These are phyloP conservation scores for Termitomyces sp. DNA, from an alignment of 768 basidiomycete genomes.

Conservation along the genomic window DNA sequence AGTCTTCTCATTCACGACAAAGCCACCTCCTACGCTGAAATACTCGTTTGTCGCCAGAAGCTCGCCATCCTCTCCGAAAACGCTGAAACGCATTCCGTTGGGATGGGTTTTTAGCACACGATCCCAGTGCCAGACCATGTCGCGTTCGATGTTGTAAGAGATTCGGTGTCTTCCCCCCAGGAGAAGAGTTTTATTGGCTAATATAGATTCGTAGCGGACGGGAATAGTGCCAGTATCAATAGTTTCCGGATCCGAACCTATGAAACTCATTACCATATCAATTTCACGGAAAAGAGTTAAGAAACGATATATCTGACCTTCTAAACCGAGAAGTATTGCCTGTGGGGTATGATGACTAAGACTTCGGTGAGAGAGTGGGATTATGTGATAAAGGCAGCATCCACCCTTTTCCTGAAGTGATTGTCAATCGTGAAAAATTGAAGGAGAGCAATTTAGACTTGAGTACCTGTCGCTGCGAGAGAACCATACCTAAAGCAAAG, in stretches of 20 bases:
- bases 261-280: neutral
- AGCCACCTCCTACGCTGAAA: conserved; percentile 91
- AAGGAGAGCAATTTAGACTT: conserved; percentile 5
- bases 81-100: conserved; percentile 91
- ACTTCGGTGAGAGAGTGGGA: neutral
- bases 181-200: conserved; percentile 56
- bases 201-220: conserved; percentile 65
- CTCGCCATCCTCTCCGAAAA: conserved; percentile 75
- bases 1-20: conserved; percentile 93
- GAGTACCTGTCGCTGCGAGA: conserved; percentile 80
- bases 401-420: conserved; percentile 66
- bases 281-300: neutral
- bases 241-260: conserved; percentile 87
- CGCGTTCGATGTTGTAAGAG: conserved; percentile 79
- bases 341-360: conserved; percentile 81
- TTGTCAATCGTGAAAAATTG: neutral
- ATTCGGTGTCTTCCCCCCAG: conserved; percentile 76
- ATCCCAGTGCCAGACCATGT: conserved; percentile 92
- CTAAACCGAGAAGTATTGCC: conserved; percentile 77
- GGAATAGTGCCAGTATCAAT: conserved; percentile 85
- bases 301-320: conserved; percentile 33
- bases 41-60: conserved; percentile 93
- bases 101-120: conserved; percentile 85
- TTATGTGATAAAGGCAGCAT: conserved; percentile 8
- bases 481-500: conserved; percentile 67